These are phyloP conservation scores for Hypoxylon sp. DNA, from an alignment of 2,329 filamentous ascomycete genomes.

Conservation along the genomic window DNA sequence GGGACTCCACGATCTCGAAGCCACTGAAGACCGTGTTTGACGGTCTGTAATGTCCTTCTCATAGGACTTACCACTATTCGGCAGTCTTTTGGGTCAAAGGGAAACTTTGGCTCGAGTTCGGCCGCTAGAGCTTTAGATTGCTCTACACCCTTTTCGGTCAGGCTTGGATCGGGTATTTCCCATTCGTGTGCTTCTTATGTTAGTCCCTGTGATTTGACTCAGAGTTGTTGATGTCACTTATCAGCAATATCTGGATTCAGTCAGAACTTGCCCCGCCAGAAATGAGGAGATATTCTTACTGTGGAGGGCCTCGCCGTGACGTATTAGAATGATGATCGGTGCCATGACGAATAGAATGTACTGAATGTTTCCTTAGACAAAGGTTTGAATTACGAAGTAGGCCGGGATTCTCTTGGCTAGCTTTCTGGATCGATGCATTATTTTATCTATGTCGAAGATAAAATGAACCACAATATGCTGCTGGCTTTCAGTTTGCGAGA, in stretches of 20 bases:
- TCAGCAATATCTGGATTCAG: constrained; percentile 50
- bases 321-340: constrained; percentile 59
- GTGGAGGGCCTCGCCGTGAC: constrained; percentile 60
- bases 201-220: constrained; percentile 38
- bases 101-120: constrained; percentile 47
- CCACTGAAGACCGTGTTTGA: constrained; percentile 51
- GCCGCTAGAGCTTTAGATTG: constrained; percentile 50
- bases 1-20: constrained; percentile 50
- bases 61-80: constrained; percentile 54
- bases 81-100: constrained; percentile 46
- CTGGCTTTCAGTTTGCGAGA: constrained; percentile 6
- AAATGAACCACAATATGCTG: constrained; percentile 11
- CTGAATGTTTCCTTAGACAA: constrained; percentile 22
- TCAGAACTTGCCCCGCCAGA: constrained; percentile 25
- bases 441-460: constrained; percentile 12
- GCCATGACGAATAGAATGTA: constrained; percentile 52
- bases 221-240: constrained; percentile 46
- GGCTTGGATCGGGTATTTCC: constrained; percentile 50
- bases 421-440: constrained; percentile 35
- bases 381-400: constrained; percentile 21
- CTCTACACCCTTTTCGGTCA: constrained; percentile 52
- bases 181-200: constrained; percentile 51
- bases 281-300: constrained; percentile 52
- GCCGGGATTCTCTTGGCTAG: constrained; percentile 17
- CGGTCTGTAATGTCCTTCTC: constrained; percentile 53